phyloP scores from a whole-genome alignment of 176 grass and related monocot genomes.

The Raddia guianensis region DNA sequence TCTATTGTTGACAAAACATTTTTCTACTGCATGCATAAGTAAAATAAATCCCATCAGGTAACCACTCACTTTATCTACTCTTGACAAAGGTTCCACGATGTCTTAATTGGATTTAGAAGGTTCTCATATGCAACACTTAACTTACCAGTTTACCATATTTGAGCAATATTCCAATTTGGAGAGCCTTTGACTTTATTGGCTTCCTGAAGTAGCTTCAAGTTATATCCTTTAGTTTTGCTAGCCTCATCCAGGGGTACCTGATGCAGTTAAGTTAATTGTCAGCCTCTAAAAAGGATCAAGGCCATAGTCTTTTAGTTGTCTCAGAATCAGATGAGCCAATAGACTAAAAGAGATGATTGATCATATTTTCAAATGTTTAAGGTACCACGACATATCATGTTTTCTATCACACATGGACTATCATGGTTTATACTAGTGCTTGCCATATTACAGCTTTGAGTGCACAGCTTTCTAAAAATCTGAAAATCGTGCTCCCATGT shows the following conservation, averaged over 20 bases:
- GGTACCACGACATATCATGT: background rate
- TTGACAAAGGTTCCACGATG: constrained; percentile 9
- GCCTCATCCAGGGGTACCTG: constrained; percentile 7
- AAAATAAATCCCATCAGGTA: background rate
- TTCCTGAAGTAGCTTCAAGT: constrained; percentile 7
- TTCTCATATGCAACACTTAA: background rate
- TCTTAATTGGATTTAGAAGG: background rate
- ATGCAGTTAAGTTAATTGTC: background rate
- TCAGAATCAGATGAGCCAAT: constrained; percentile 34
- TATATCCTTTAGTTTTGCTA: constrained; percentile 9
- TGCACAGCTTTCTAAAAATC: constrained; percentile 18
- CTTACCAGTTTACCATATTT: background rate
- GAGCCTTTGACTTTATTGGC: background rate
- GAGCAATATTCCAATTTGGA: constrained; percentile 5
- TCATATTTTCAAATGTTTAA: background rate
- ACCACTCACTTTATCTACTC: background rate
- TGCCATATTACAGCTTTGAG: constrained; percentile 4
- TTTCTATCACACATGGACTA: background rate
- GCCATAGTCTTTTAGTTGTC: background rate
- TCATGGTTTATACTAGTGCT: background rate
- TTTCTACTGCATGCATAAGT: background rate
- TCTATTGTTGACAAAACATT: background rate
- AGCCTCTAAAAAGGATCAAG: constrained; percentile 10
- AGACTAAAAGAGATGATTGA: background rate
- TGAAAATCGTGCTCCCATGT: background rate